Conservation (phyloP, 2,329 filamentous ascomycete genomes). For the Davidsoniella virescens region DNA sequence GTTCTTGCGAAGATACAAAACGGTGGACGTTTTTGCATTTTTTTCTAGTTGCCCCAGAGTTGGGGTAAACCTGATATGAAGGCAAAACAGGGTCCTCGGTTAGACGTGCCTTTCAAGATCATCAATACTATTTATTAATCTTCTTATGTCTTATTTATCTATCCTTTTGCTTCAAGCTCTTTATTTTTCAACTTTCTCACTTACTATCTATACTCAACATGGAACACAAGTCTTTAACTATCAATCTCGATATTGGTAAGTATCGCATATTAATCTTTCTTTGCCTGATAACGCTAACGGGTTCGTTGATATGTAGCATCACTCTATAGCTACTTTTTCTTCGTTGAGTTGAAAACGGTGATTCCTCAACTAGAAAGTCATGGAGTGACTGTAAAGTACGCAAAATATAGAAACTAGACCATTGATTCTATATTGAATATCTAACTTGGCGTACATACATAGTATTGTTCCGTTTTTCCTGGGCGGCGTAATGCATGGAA, state of each 20-base stretch:
- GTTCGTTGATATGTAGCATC: slow-evolving; percentile 40
- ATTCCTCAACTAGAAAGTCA: slow-evolving; percentile 37
- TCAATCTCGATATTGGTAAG: slow-evolving; percentile 5
- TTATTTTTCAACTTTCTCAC: too few relatives aligned
- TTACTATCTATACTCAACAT: not conserved
- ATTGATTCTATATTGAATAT: not conserved
- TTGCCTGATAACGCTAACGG: not conserved
- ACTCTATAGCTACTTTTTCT: slow-evolving; percentile 39
- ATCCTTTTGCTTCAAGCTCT: too few relatives aligned
- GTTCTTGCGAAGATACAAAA: too few relatives aligned
- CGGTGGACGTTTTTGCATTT: too few relatives aligned
- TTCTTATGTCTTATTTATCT: too few relatives aligned
- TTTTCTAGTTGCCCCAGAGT: too few relatives aligned
- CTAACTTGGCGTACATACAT: not conserved
- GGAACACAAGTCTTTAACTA: not conserved
- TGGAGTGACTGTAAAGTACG: slow-evolving; percentile 50
- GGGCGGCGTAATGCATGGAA: slow-evolving; percentile 45
- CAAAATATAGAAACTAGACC: not conserved
- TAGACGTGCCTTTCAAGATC: too few relatives aligned
- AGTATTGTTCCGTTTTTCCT: slow-evolving; percentile 60
- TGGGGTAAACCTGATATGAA: too few relatives aligned
- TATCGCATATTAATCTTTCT: not conserved
- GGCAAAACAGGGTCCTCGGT: too few relatives aligned
- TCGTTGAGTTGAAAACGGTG: slow-evolving; percentile 42
- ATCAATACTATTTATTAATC: too few relatives aligned